Base-by-base conservation (phyloP, 805 yeast genomes). In the Metschnikowia lochheadii region DNA sequence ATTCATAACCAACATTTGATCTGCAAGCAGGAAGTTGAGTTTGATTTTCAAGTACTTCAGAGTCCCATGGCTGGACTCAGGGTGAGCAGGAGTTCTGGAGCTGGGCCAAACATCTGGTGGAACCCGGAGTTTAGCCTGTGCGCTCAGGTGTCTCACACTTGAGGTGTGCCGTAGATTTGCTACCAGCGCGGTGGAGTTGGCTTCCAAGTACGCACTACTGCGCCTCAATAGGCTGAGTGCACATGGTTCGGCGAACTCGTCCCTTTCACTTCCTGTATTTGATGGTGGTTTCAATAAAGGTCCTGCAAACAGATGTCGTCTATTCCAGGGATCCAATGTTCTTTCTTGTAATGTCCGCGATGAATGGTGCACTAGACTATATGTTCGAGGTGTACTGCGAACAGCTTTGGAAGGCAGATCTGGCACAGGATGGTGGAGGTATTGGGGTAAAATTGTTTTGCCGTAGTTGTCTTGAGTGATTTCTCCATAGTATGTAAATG, bases 1-100 rank as follows among this genome's bases (percentile, higher is more conserved):
- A 20, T 52, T 50, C 20, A 63, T 23, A 1, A 60, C 62, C n/a
- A 62, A 44, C 10, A 54, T 57, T 23, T 61, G 60, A n/a, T 57
- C 54, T 18, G 48, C 38, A 10, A 44, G 38, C 8, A 48, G 46
- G 35, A 51, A 33, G 20, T 44, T 54, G 48, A 59, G 54, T 41
- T 59, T 60, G 26, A 60, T 36, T 40, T 58, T 60, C 34, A 60
- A 36, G 29, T 23, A 35, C 2, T 35, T 33, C 23, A 2, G 23
- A n/a, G 13, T 3, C 3, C 26, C 11, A n/a, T 15, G 15, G 31
- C 31, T 8, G n/a, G 18, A 10, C 2, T 42, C 7, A 5, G 20
- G 20, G 20, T 10, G 34, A 26, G 3, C 17, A 5, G 43, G 13
- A 29, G n/a, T 5, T 20, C 43, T 26, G 17, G 23, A 7, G 21